Percentiles rank a stretch among this genome's conserved stretches.
phyloP scores from a whole-genome alignment of 2,329 filamentous ascomycete species.

The Fusarium sp. region DNA sequence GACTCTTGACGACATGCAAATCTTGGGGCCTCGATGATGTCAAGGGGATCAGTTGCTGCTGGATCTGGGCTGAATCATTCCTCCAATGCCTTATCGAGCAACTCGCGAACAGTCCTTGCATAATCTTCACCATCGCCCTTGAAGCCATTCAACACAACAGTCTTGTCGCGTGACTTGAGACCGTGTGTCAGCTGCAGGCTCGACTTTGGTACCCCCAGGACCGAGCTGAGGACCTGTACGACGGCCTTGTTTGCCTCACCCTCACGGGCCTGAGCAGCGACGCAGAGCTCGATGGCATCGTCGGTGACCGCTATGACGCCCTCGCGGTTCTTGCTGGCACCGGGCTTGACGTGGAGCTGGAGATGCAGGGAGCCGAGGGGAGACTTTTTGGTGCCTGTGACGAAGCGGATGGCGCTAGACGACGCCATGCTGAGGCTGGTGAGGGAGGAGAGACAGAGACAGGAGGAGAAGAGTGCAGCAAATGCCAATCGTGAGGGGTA shows the following conservation, averaged over 20 bases:
- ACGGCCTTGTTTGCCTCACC: constrained; percentile 79
- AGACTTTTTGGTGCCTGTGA: constrained; percentile 61
- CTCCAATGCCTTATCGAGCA: constrained; percentile 44
- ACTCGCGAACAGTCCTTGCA: constrained; percentile 43
- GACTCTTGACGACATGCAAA: not conserved
- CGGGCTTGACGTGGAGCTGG: constrained; percentile 75
- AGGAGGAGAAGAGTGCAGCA: constrained; percentile 10
- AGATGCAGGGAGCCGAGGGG: constrained; percentile 64
- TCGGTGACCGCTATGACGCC: constrained; percentile 69
- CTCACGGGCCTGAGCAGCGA: constrained; percentile 73
- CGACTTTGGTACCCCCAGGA: constrained; percentile 72
- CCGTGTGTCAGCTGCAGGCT: constrained; percentile 72
- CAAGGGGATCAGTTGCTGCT: not conserved
- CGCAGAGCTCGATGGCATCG: constrained; percentile 71
- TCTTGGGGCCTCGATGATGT: not conserved
- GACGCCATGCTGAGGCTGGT: constrained; percentile 41
- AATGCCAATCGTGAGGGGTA: constrained; percentile 38
- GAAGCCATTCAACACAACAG: constrained; percentile 57
- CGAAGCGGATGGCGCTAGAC: constrained; percentile 57
- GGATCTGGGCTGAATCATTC: constrained; percentile 9
- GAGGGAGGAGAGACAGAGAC: not conserved
- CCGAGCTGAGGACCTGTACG: constrained; percentile 69
- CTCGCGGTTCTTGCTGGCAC: constrained; percentile 70
- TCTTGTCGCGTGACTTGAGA: constrained; percentile 74
- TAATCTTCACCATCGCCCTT: constrained; percentile 47